Evolutionary conservation across 768 basidiomycete species (phyloP), one percentile per base, ranked within the genome.

Genomic region (Kwoniella sp.): DNA sequence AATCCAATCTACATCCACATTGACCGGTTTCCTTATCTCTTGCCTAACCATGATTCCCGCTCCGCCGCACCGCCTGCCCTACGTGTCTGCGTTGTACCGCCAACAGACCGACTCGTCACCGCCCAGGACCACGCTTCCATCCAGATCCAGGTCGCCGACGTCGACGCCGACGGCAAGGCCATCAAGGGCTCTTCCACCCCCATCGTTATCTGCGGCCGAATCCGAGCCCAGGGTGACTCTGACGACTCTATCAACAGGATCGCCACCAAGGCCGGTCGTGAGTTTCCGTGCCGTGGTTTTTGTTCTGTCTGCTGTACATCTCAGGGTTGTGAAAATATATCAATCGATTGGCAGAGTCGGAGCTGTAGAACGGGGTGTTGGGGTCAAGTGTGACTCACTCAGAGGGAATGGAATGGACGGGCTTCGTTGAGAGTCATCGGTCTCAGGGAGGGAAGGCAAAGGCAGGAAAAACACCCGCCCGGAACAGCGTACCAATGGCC

Each of bases 81-180:
- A 12, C 29, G 12, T n/a, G n/a, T 31, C 45, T 11, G 5, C 15
- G 11, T 7, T 58, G 29, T 52, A 55, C 51, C 47, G 7, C n/a
- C 50, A 2, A 54, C 67, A 96, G 93, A 94, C 88, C 93, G 95
- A 73, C 86, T 99, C 79, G 97, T 99, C 84, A 97, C 90, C 71
- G 91, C 95, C 75, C 98, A 98, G 85, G 96, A 99, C 84, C 92
- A 98, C 81, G 95, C 96, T 37, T 96, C 94, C 31, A 93, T 99
- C 79, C 96, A 99, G 82, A 89, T 99, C 82, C 90, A 88, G 83
- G 86, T 99, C 74, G 90, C 86, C 66, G 95, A 98, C 77, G 96
- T 99, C 78, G 94, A 98, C 80, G 74, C 79, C 63, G 87, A 89
- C 58, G 94, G 93, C 80, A 76, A 78, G 63, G 80, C 79, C 72